These are phyloP conservation scores for Pythium aquatile DNA, from an alignment of 352 stramenopile species.

Conservation along the genomic window DNA sequence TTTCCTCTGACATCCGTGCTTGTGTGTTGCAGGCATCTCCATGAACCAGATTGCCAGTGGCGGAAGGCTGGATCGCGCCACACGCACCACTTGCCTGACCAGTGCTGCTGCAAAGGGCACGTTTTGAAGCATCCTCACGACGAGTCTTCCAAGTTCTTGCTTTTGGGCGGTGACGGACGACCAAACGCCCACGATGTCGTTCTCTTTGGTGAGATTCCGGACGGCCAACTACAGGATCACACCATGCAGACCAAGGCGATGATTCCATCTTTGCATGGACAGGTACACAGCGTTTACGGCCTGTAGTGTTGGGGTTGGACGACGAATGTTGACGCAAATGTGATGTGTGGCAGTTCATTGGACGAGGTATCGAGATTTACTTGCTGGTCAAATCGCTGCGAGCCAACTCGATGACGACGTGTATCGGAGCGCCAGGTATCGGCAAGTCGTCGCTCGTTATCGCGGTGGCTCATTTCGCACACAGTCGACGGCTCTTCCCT, in stretches of 20 bases:
- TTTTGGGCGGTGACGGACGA: conserved; percentile 43
- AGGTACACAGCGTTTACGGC: conserved; percentile 23
- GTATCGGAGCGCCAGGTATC: conserved; percentile 70
- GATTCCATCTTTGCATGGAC: conserved; percentile 77
- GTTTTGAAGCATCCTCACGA: conserved; percentile 65
- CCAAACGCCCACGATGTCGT: conserved; percentile 53
- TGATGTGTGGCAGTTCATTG: conserved; percentile 52
- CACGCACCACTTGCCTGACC: conserved; percentile 53
- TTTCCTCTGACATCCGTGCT: not conserved
- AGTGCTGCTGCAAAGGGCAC: conserved; percentile 75
- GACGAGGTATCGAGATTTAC: conserved; percentile 74
- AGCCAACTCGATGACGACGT: conserved; percentile 67
- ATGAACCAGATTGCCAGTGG: conserved; percentile 68
- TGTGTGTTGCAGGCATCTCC: conserved; percentile 47
- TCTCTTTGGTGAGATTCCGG: conserved; percentile 65
- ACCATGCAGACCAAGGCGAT: conserved; percentile 49
- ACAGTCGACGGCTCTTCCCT: conserved; percentile 70
- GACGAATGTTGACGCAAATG: not conserved
- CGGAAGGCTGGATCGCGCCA: conserved; percentile 56
- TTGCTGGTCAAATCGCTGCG: conserved; percentile 64
- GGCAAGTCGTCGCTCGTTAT: conserved; percentile 84
- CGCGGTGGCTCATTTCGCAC: conserved; percentile 72
- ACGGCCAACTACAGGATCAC: conserved; percentile 57
- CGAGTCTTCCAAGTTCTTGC: conserved; percentile 81
- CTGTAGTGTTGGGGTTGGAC: no score